Evolutionary conservation across 2,329 filamentous ascomycete genomes (phyloP).

Genomic region (Calonectria honghensis): DNA sequence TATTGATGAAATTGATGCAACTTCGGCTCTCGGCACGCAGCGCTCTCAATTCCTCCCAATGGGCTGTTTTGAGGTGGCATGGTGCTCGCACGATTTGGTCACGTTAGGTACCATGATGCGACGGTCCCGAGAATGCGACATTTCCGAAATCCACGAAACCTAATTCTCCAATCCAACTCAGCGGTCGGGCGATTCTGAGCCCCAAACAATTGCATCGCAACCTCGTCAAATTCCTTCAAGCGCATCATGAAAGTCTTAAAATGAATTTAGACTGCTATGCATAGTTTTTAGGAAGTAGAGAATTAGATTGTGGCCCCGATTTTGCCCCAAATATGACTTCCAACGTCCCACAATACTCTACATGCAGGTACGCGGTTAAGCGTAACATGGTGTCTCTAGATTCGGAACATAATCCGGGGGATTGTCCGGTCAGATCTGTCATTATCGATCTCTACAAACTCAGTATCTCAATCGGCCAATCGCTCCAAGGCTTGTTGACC

Average conservation of each 20-base stretch:
- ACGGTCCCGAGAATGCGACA: not conserved
- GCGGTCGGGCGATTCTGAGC: not conserved
- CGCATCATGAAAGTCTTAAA: not conserved
- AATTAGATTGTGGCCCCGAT: not conserved
- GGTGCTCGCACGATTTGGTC: not conserved
- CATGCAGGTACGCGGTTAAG: not conserved
- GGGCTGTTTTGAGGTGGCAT: not conserved
- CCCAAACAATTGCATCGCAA: not conserved
- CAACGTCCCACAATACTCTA: not conserved
- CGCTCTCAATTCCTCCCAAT: not conserved
- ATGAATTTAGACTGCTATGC: not conserved
- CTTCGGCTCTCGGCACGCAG: not conserved
- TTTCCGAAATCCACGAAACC: constrained; percentile 3
- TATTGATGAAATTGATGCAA: not conserved
- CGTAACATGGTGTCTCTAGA: not conserved
- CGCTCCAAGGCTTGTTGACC: not conserved
- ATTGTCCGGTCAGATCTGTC: not conserved
- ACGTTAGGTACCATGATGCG: not conserved
- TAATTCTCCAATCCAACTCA: not conserved
- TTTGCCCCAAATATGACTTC: not conserved
- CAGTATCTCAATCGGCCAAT: not conserved
- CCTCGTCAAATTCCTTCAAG: not conserved
- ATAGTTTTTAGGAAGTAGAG: not conserved
- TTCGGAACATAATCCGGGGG: not conserved
- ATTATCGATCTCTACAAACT: not conserved